Evolutionary conservation across 2,329 filamentous ascomycete genomes (phyloP), one percentile per base, ranked within the genome.

Genomic region (Madurella fahalii): DNA sequence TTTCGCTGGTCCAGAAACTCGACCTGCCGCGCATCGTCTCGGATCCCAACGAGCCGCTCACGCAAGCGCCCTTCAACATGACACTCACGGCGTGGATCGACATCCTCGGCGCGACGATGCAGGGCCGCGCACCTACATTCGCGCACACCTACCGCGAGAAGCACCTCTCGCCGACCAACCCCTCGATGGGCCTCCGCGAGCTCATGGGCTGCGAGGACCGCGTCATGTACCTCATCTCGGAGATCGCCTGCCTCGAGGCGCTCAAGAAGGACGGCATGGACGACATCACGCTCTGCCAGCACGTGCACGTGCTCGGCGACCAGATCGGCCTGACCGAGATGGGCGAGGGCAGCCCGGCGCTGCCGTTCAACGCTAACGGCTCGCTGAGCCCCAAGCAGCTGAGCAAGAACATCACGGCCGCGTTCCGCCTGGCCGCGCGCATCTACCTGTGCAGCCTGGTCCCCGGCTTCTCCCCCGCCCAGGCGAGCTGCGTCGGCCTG

Each of bases 391-490:
- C 92, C 2, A 89, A 88, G 67, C 87, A 95, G 71, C 81, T 97
- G 60, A 87, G 86, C 68, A 85, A 83, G 71, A 96, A 95, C 77
- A 90, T 97, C 72, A 95, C 91, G 0, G 82, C 86, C 40, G 85
- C 95, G 42, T 99, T 95, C 83, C 89, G 93, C 65, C 77, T 95
- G 51, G 93, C 93, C 2, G 92, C 93, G 2, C 87, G 93, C 67
- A 91, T 99, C 74, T 96, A 96, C 73, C 85, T 97, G n/a, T 96
- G 91, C 83, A 92, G 89, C 67, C 79, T 99, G 37, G 89, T 97
- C 0, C 93, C 93, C 0, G 91, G 91, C 53, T 94, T 93, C 73
- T 85, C 86, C 64, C 87, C 88, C 46, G 80, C 78, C 54, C 86
- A 94, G 64, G 76, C 78, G 9, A 90, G 86, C 68, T 92, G 86